Percentiles rank a stretch among this genome's conserved stretches.
Evolutionary conservation across 441 rosid species (phyloP).

Genomic region (Kokia cookei): DNA sequence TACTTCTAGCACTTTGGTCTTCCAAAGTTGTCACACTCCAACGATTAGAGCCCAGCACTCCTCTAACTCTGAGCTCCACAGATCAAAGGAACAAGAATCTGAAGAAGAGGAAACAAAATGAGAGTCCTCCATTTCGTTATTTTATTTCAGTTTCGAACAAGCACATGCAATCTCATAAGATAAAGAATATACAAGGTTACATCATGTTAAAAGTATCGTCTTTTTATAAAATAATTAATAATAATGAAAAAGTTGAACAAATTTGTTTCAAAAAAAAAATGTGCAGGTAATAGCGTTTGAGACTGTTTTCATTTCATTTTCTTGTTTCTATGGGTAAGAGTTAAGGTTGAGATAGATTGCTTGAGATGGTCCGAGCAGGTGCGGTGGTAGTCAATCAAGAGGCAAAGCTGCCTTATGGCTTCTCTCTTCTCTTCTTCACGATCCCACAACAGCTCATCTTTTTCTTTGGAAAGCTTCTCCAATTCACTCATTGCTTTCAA

Average conservation of each 20-base stretch:
- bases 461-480: slow-evolving; percentile 31
- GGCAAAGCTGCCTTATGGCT: slow-evolving; percentile 80
- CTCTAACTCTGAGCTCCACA: neutral
- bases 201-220: neutral
- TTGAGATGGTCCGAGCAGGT: slow-evolving; percentile 46
- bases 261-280: too few species aligned
- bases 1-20: neutral
- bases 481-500: slow-evolving; percentile 26
- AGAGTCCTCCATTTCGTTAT: neutral
- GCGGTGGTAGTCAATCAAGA: slow-evolving; percentile 79
- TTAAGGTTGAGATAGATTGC: slow-evolving; percentile 43
- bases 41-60: neutral
- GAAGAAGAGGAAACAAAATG: neutral
- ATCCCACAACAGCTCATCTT: slow-evolving; percentile 30
- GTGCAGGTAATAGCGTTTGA: neutral
- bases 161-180: too few species aligned
- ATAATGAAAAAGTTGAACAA: too few species aligned
- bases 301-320: slow-evolving; percentile 3
- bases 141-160: too few species aligned
- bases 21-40: neutral
- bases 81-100: neutral
- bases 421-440: slow-evolving; percentile 81
- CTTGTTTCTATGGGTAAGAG: slow-evolving; percentile 15
- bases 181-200: neutral
- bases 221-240: neutral